Percentiles rank a stretch among this genome's conserved stretches.
Conservation (phyloP, 75 land plant genomes). For the Sequoiadendron giganteum region DNA sequence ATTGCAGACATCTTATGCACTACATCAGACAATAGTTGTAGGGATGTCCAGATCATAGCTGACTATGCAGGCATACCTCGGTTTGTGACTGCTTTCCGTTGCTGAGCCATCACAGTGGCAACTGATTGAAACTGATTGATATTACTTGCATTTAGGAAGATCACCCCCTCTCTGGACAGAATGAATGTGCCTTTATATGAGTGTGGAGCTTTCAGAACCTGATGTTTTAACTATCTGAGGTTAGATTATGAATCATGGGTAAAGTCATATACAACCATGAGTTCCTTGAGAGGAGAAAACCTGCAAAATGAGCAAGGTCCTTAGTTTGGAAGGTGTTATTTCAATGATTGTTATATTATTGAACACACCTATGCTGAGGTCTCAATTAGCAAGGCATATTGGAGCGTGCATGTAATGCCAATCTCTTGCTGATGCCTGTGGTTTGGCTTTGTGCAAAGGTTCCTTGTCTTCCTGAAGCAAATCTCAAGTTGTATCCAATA, state of each 20-base stretch:
- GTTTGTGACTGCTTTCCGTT: conserved; percentile 71
- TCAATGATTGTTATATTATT: neutral
- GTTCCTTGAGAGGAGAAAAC: neutral
- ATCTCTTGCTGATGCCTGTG: too few species aligned
- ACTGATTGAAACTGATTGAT: neutral
- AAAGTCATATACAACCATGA: neutral
- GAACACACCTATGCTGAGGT: neutral
- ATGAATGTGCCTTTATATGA: neutral
- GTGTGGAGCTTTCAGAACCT: neutral
- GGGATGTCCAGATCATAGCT: conserved; percentile 42
- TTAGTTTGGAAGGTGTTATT: neutral
- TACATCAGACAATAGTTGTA: conserved; percentile 35
- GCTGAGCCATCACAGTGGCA: conserved; percentile 10
- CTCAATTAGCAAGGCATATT: neutral
- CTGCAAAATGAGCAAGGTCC: neutral
- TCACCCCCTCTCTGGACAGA: neutral
- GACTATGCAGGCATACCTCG: conserved; percentile 78
- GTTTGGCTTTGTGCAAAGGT: neutral
- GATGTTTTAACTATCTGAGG: neutral
- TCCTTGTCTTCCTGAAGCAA: neutral
- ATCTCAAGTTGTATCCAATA: too few species aligned
- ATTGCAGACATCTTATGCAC: conserved; percentile 47
- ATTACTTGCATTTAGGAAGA: neutral
- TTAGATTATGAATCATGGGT: neutral
- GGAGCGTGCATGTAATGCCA: neutral